Base-by-base conservation (phyloP, 2,329 filamentous ascomycete species). In the Rugonectria rugulosa region DNA sequence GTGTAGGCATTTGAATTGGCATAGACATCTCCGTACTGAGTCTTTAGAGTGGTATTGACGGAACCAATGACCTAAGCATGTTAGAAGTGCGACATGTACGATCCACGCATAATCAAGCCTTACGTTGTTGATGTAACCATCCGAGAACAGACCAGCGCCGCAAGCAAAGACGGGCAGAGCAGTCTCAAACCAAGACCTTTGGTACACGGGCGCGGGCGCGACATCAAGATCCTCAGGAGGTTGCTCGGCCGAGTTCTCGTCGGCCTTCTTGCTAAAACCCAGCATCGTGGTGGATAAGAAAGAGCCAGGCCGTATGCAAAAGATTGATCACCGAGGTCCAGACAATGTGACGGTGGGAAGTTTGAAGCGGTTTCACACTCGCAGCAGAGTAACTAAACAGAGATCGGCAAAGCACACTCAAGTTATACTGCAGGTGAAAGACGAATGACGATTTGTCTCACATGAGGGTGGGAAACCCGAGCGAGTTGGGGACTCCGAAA, bases 81-180 rank as follows among this genome's bases (percentile, higher is more conserved):
- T 55, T 40, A 27, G 24, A 9, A 5, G 2, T 10, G 20, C n/a
- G 2, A 43, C 19, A 7, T 5, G 20, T 20, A 37, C 9, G 24
- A 11, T 12, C 7, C 6, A 3, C 3, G 23, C 23, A 0, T 52
- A 17, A 1, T 20, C 15, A 8, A 40, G 31, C 51, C 71, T 59
- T 76, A 92, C 90, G 68, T 91, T 92, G 75, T 96, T 96, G 70
- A 97, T 85, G 73, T 97, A 97, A 14, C 93, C 93, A 73, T 97
- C 93, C 20, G 89, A 92, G 75, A 97, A 97, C 2, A 97, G 81
- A 67, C 93, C 93, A 46, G 92, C 90, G 61, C 93, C 93, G 69
- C 92, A 96, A 37, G 92, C 92, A 64, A 97, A 88, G 1, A 92
- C 89, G 12, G 92, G 91, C 81, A 83, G 37, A 4, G 61, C 65